Conservation (phyloP, 345 rosid genomes). For the Pistacia integerrima region DNA sequence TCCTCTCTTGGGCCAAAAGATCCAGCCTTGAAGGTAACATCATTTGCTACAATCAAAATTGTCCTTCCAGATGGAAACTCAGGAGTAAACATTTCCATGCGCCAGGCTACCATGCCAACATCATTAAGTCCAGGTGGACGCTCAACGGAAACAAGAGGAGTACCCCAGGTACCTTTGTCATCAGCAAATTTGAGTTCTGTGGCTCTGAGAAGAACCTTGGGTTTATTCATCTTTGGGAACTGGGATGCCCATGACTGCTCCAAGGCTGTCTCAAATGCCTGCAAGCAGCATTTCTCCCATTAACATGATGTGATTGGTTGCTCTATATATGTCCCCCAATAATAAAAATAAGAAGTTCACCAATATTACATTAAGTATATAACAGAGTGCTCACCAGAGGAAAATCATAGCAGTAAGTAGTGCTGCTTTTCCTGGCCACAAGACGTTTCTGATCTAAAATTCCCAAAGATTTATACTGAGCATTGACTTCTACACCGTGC, state of each 20-base stretch:
- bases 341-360: background rate
- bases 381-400: constrained; percentile 69
- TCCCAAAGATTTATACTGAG: constrained; percentile 72
- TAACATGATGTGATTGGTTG: constrained; percentile 10
- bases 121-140: constrained; percentile 80
- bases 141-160: constrained; percentile 64
- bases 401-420: constrained; percentile 98
- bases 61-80: constrained; percentile 96
- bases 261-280: constrained; percentile 94
- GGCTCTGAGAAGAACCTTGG: constrained; percentile 53
- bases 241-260: constrained; percentile 77
- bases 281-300: constrained; percentile 31
- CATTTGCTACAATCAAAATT: constrained; percentile 78
- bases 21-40: constrained; percentile 96
- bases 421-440: constrained; percentile 74
- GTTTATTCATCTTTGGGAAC: constrained; percentile 44
- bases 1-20: constrained; percentile 99
- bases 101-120: constrained; percentile 98
- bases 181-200: constrained; percentile 84
- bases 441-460: constrained; percentile 83
- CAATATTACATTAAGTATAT: constrained; percentile 10
- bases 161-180: constrained; percentile 64
- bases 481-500: constrained; percentile 63
- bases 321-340: constrained; percentile 3
- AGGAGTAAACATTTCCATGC: constrained; percentile 86